Percentiles rank a stretch among this genome's conserved stretches.
phyloP scores from a whole-genome alignment of 2,329 filamentous ascomycete genomes.

The Apiospora phragmitis region DNA sequence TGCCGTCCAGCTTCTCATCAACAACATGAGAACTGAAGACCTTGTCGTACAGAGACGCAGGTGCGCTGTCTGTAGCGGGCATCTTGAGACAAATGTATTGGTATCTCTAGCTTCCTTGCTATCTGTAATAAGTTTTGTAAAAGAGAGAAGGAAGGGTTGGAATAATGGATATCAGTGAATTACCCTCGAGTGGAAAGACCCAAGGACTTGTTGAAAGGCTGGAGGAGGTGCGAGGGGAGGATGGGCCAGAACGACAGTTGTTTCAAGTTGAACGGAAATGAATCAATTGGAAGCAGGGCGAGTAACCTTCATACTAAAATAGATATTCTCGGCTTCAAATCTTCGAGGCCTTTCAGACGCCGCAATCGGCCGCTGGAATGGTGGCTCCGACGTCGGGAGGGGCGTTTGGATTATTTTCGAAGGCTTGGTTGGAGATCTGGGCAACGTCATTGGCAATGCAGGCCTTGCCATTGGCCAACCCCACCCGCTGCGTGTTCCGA shows the following conservation, averaged over 20 bases:
- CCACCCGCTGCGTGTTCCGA: not conserved
- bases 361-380: not conserved
- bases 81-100: slow-evolving; percentile 47
- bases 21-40: slow-evolving; percentile 93
- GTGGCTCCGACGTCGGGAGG: slow-evolving; percentile 3
- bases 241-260: not conserved
- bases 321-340: not conserved
- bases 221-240: not conserved
- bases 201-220: not conserved
- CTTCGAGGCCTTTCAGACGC: not conserved
- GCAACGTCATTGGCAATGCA: slow-evolving; percentile 4
- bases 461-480: not conserved
- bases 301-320: slow-evolving; percentile 6
- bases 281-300: not conserved
- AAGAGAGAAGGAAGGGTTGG: not conserved
- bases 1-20: slow-evolving; percentile 92
- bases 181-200: not conserved
- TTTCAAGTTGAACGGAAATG: not conserved
- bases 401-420: not conserved
- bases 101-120: not conserved
- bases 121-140: not conserved
- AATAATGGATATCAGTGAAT: not conserved
- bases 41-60: slow-evolving; percentile 91
- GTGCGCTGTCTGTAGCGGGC: slow-evolving; percentile 71
- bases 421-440: not conserved